phyloP scores from a whole-genome alignment of 225 moss, liverwort and hornwort genomes.

The Takakia lepidozioides region DNA sequence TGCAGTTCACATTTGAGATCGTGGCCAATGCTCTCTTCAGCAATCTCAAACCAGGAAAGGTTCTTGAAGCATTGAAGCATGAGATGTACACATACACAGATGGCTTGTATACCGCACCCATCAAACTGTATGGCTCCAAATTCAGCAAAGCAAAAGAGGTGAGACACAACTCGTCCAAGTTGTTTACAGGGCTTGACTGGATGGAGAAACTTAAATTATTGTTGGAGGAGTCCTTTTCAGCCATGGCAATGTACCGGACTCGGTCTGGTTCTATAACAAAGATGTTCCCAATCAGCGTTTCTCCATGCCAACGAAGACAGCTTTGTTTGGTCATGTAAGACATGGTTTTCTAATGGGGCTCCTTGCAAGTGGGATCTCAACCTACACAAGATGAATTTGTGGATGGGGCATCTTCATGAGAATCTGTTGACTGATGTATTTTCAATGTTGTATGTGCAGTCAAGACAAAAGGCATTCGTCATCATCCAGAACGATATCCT shows the following conservation, averaged over 20 bases:
- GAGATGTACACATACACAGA: too few relatives aligned
- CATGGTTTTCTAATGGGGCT: too few relatives aligned
- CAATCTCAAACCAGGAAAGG: too few relatives aligned
- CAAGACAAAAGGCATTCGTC: constrained; percentile 21
- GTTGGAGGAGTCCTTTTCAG: not conserved
- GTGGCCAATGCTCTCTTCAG: too few relatives aligned
- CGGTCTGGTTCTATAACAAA: not conserved
- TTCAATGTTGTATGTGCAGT: constrained; percentile 7
- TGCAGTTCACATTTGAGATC: too few relatives aligned
- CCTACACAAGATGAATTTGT: not conserved
- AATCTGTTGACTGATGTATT: not conserved
- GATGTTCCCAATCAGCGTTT: too few relatives aligned
- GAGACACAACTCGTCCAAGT: too few relatives aligned
- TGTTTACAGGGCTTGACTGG: not conserved
- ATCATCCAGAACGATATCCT: constrained; percentile 24
- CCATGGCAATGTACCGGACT: not conserved
- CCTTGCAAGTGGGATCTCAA: not conserved
- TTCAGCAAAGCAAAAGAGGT: constrained; percentile 32
- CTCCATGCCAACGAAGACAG: too few relatives aligned
- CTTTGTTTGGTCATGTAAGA: too few relatives aligned
- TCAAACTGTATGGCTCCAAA: constrained; percentile 21
- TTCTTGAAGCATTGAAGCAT: too few relatives aligned
- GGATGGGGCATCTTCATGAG: not conserved
- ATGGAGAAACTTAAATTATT: not conserved
- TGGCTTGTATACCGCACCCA: constrained; percentile 25